phyloP scores from a whole-genome alignment of 1,284 basidiomycete genomes.

The Trichosporon asahii region DNA sequence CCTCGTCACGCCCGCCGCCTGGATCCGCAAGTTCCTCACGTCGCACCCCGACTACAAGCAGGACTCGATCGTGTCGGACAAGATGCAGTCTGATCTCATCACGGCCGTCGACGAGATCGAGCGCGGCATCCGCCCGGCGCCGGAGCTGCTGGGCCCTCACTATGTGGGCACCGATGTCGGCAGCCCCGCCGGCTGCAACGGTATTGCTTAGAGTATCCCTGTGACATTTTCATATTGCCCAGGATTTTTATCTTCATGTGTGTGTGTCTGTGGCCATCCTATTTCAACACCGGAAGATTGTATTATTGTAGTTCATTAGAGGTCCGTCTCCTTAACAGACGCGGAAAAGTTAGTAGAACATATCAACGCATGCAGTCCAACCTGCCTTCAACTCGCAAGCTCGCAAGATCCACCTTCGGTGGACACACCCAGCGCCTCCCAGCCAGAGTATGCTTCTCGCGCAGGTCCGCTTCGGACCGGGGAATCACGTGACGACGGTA shows the following conservation, averaged over 20 bases:
- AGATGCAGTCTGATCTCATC: conserved; percentile 93
- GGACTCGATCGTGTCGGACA: conserved; percentile 83
- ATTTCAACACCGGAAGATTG: background rate
- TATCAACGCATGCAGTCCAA: conserved; percentile 7
- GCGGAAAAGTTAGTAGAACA: conserved; percentile 3
- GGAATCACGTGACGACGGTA: background rate
- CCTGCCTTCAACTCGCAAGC: background rate
- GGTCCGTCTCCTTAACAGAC: background rate
- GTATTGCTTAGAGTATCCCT: background rate
- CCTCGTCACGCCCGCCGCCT: conserved; percentile 83
- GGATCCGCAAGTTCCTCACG: conserved; percentile 88
- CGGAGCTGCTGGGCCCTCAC: conserved; percentile 4
- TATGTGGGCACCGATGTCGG: conserved; percentile 1
- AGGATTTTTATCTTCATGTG: background rate
- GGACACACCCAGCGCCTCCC: background rate
- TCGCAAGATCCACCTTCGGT: background rate
- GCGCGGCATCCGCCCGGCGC: conserved; percentile 35
- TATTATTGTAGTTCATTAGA: conserved; percentile 8
- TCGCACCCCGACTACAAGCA: conserved; percentile 84
- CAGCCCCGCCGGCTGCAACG: conserved; percentile 3
- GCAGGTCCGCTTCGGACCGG: background rate
- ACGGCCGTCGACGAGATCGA: conserved; percentile 80
- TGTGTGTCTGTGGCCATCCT: background rate
- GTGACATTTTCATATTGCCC: background rate
- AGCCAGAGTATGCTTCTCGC: background rate